These are phyloP conservation scores for Hypoxylon subgilvum DNA, from an alignment of 495 filamentous ascomycete species.

Conservation along the genomic window DNA sequence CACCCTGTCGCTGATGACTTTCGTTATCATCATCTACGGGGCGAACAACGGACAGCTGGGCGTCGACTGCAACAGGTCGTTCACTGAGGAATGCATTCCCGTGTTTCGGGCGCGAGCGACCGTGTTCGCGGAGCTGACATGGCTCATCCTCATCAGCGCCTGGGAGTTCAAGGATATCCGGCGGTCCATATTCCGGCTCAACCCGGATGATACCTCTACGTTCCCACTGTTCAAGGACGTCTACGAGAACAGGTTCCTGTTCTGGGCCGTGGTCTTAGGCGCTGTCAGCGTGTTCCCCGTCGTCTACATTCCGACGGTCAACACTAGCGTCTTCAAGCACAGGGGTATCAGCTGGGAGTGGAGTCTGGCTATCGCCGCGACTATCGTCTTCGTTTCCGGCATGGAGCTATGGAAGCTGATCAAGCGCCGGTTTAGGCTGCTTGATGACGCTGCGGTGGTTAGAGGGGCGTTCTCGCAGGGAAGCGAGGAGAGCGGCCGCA, in stretches of 20 bases:
- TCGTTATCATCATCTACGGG: conserved; percentile 72
- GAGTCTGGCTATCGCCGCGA: conserved; percentile 65
- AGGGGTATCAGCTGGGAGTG: conserved; percentile 76
- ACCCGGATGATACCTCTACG: conserved; percentile 56
- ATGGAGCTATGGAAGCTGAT: conserved; percentile 71
- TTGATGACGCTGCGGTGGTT: conserved; percentile 51
- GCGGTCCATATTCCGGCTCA: conserved; percentile 71
- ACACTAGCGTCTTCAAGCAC: conserved; percentile 76
- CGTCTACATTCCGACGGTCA: conserved; percentile 74
- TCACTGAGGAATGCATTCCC: conserved; percentile 59
- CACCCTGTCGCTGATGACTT: conserved; percentile 68
- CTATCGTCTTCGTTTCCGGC: conserved; percentile 63
- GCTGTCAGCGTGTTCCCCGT: conserved; percentile 72
- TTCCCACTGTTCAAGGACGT: conserved; percentile 68
- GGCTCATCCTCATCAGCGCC: conserved; percentile 72
- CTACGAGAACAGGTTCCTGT: conserved; percentile 74
- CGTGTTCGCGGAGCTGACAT: conserved; percentile 77
- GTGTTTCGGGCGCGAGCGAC: conserved; percentile 80
- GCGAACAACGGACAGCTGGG: conserved; percentile 64
- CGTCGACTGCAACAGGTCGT: conserved; percentile 67
- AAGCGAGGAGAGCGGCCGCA: conserved; percentile 43
- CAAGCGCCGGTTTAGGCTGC: conserved; percentile 60
- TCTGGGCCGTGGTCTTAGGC: conserved; percentile 73
- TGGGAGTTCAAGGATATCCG: conserved; percentile 79
- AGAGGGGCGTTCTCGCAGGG: conserved; percentile 52